Evolutionary conservation across 306 rosid species (phyloP), one percentile per base, ranked within the genome.

Genomic region (Casuarina cunninghamiana): DNA sequence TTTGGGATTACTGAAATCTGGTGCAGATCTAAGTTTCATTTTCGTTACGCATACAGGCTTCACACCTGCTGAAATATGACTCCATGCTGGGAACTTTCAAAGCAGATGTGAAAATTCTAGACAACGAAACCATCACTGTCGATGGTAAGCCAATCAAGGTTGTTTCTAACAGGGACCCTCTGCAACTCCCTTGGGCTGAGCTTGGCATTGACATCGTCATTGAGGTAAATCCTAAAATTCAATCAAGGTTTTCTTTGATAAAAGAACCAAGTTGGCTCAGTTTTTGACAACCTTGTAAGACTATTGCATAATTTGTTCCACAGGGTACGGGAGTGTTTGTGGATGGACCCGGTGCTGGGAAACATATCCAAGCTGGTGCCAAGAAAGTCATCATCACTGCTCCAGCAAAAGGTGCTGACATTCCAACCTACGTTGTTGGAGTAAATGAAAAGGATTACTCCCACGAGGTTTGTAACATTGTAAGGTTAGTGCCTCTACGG

Each of bases 281-380:
- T 53, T 75, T 1, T 4, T 35, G 17, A 41, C 46, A 13, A 60
- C 73, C 19, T n/a, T 51, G 5, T 66, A 73, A 61, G 68, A 51
- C 11, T 63, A 81, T 72, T 73, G 75, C 43, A 44, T 51, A 62
- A 55, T 1, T 48, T 70, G 65, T 39, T 55, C 67, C 67, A 79
- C 93, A 94, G 99, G 99, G 99, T 78, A 96, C 99, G 7, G 99
- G 99, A 77, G 99, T 96, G 69, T 96, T 96, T 78, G 99, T 96
- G 78, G 99, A 96, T 78, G 98, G 98, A 61, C 98, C 99, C 53
- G 99, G 99, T 0, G 99, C 99, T 2, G 99, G 98, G 0, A 96
- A 96, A 80, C 99, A 96, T 88, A 88, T 96, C 81, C 98, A 93
- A 88, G 99, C 99, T 5, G 99, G 99, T 76, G 99, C 99, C 38